phyloP scores from a whole-genome alignment of 1,139 yeast genomes.

The Yamadazyma siamensis region DNA sequence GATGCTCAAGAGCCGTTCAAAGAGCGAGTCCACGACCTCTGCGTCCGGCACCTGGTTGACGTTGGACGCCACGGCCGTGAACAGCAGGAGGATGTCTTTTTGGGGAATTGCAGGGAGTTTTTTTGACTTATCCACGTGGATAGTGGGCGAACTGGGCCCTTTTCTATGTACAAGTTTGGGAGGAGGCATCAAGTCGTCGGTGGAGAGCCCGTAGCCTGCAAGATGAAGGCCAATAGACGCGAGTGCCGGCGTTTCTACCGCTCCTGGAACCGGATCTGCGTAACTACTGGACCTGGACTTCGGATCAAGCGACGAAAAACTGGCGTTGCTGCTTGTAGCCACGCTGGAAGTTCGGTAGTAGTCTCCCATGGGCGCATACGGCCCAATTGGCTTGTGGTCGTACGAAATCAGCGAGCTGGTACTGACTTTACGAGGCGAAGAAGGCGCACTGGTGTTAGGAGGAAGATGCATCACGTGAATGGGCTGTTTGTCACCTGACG shows the following conservation, averaged over 20 bases:
- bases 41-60: slow-evolving; percentile 35
- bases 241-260: slow-evolving; percentile 4
- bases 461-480: slow-evolving; percentile 30
- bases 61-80: slow-evolving; percentile 28
- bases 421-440: slow-evolving; percentile 16
- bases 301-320: slow-evolving; percentile 30
- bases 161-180: slow-evolving; percentile 5
- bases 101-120: slow-evolving; percentile 5
- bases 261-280: too few relatives aligned
- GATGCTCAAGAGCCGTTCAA: slow-evolving; percentile 36
- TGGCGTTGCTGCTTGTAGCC: slow-evolving; percentile 16
- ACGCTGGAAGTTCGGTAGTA: slow-evolving; percentile 12
- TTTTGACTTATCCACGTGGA: slow-evolving; percentile 1
- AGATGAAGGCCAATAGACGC: slow-evolving; percentile 12
- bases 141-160: neutral
- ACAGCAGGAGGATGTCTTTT: slow-evolving; percentile 25
- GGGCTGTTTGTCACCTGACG: slow-evolving; percentile 24
- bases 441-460: slow-evolving; percentile 7
- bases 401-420: slow-evolving; percentile 14
- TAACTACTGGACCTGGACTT: slow-evolving; percentile 15
- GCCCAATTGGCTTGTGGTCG: too few relatives aligned
- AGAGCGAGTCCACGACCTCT: slow-evolving; percentile 35
- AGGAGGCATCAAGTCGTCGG: slow-evolving; percentile 28
- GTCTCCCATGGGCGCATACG: slow-evolving; percentile 5
- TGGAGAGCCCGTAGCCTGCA: slow-evolving; percentile 21